Conservation (phyloP, 768 basidiomycete genomes). For the Mycena polygramma region DNA sequence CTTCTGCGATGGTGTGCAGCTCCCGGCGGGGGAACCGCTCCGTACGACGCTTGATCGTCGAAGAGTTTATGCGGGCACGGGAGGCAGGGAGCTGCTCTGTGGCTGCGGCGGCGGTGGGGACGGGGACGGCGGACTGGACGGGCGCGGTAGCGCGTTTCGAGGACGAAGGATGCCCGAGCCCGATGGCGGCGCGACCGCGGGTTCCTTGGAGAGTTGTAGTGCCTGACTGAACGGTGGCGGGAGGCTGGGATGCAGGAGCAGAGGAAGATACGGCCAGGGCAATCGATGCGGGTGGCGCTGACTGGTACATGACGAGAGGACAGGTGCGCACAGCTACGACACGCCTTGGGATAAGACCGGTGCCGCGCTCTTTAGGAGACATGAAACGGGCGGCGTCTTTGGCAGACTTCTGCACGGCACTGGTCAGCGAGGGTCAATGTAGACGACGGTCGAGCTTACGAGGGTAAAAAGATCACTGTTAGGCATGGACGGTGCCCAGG, state of each 20-base stretch:
- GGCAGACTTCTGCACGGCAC: not conserved
- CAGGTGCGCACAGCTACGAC: conserved; percentile 3
- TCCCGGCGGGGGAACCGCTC: conserved; percentile 17
- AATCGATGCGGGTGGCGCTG: not conserved
- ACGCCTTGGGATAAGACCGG: not conserved
- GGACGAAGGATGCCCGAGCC: conserved; percentile 26
- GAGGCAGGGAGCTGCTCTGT: not conserved
- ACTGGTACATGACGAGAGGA: not conserved
- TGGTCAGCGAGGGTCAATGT: not conserved
- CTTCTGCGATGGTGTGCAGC: conserved; percentile 17
- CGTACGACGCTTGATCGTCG: conserved; percentile 23
- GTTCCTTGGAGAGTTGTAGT: not conserved
- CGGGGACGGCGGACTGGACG: not conserved
- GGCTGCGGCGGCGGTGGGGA: not conserved
- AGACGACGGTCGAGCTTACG: not conserved
- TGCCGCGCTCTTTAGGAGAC: conserved; percentile 3
- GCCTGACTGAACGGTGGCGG: too few species aligned
- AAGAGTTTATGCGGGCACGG: conserved; percentile 17
- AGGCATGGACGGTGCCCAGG: conserved; percentile 13
- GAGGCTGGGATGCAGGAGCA: too few species aligned
- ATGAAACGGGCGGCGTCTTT: not conserved
- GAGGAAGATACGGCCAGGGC: not conserved
- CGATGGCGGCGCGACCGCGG: conserved; percentile 17
- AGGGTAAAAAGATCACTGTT: conserved; percentile 26
- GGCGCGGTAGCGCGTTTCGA: not conserved